These are phyloP conservation scores for Magnaporthales sp. DNA, from an alignment of 2,329 filamentous ascomycete genomes.

Conservation along the genomic window DNA sequence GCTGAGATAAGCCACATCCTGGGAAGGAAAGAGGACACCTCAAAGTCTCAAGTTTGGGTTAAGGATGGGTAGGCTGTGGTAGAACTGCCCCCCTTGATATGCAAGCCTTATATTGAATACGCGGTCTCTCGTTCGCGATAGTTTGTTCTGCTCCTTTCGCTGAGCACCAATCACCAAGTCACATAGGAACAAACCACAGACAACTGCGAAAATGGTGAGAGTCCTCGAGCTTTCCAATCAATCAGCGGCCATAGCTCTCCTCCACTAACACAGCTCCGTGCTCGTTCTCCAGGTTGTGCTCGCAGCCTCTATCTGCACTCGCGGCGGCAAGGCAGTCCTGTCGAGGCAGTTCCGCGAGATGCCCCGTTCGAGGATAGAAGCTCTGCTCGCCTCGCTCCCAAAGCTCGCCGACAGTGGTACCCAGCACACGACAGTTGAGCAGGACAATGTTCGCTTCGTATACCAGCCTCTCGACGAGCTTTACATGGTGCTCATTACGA, in stretches of 20 bases:
- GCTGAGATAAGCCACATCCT: slow-evolving; percentile 1
- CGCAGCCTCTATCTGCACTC: slow-evolving; percentile 96
- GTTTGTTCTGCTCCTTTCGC: slow-evolving; percentile 4
- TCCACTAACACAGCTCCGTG: neutral
- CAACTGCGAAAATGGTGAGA: slow-evolving; percentile 4
- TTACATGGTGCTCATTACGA: slow-evolving; percentile 99
- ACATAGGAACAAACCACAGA: neutral
- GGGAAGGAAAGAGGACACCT: neutral
- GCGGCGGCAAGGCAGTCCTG: slow-evolving; percentile 95
- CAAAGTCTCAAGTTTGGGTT: neutral
- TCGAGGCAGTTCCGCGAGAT: slow-evolving; percentile 98
- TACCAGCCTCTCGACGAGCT: slow-evolving; percentile 98
- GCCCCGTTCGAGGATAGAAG: slow-evolving; percentile 92
- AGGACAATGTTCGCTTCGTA: slow-evolving; percentile 98
- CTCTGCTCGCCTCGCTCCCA: slow-evolving; percentile 90
- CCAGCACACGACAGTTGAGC: slow-evolving; percentile 96
- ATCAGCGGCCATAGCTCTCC: neutral
- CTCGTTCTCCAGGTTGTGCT: slow-evolving; percentile 69
- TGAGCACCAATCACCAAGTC: neutral
- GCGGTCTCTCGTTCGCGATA: slow-evolving; percentile 4
- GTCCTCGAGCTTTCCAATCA: neutral
- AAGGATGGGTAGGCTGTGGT: neutral
- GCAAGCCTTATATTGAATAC: neutral
- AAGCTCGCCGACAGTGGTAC: slow-evolving; percentile 94
- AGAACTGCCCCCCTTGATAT: slow-evolving; percentile 8